Conservation (phyloP, 169 alveolate species). For the Pseudocohnilembus persalinus region DNA sequence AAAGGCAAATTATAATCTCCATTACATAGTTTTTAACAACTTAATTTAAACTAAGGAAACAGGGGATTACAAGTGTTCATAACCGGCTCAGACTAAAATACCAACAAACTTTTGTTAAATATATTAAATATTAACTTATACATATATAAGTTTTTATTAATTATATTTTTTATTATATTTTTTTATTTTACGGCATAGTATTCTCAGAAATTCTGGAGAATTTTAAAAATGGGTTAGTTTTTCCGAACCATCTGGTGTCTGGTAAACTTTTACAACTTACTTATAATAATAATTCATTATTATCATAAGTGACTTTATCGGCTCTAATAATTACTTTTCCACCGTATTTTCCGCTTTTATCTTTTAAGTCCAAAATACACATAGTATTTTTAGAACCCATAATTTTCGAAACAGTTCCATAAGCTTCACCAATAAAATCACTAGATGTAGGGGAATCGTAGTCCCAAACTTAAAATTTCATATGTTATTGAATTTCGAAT, state of each 20-base stretch:
- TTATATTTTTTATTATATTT: no score
- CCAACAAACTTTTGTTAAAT: background rate
- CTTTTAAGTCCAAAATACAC: conserved; percentile 24
- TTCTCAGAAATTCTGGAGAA: conserved; percentile 9
- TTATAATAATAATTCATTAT: conserved; percentile 21
- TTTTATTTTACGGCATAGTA: background rate
- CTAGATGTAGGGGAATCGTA: conserved; percentile 41
- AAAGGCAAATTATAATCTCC: conserved; percentile 43
- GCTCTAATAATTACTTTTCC: conserved; percentile 40
- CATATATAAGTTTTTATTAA: no score
- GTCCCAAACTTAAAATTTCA: conserved; percentile 53
- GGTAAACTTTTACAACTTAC: conserved; percentile 8
- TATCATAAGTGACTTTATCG: conserved; percentile 22
- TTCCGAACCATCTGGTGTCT: conserved; percentile 25
- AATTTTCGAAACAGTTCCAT: conserved; percentile 25
- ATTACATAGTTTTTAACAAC: conserved; percentile 45
- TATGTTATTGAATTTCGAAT: conserved; percentile 52
- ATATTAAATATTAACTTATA: no score
- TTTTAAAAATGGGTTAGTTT: conserved; percentile 38
- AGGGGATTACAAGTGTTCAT: conserved; percentile 14
- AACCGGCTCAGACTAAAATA: conserved; percentile 17
- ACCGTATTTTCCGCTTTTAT: conserved; percentile 4
- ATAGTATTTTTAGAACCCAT: conserved; percentile 38
- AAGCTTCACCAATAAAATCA: conserved; percentile 32
- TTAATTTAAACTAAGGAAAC: conserved; percentile 15